phyloP scores from a whole-genome alignment of 805 yeast species.

The Saccharomycopsis fibuligera region DNA sequence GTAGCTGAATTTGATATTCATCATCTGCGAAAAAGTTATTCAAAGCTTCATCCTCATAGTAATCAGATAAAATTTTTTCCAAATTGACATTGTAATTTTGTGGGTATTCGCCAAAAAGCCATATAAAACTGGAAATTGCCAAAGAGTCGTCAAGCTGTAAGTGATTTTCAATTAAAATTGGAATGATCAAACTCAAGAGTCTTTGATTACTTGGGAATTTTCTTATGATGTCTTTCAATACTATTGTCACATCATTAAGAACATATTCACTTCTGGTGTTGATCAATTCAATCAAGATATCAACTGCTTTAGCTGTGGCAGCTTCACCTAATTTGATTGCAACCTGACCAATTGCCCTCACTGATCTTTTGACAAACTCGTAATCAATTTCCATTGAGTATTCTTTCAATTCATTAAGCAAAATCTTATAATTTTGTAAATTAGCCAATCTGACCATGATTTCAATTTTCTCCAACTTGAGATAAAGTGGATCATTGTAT shows the following conservation, averaged over 20 bases:
- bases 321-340: constrained; percentile 56
- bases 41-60: constrained; percentile 12
- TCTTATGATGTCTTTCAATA: constrained; percentile 59
- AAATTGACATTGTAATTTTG: constrained; percentile 46
- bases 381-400: constrained; percentile 83
- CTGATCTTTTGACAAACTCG: constrained; percentile 62
- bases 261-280: constrained; percentile 59
- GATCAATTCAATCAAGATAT: constrained; percentile 50
- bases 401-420: constrained; percentile 68
- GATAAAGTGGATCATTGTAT: constrained; percentile 74
- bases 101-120: constrained; percentile 70
- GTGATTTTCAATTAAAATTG: constrained; percentile 44
- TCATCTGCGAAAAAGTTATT: constrained; percentile 36
- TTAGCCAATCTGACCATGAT: constrained; percentile 61
- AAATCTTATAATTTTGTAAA: constrained; percentile 43
- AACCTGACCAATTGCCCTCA: constrained; percentile 63
- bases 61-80: constrained; percentile 28
- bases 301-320: constrained; percentile 49
- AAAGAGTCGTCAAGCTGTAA: constrained; percentile 44
- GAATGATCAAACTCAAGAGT: constrained; percentile 44
- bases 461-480: constrained; percentile 72
- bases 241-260: constrained; percentile 53
- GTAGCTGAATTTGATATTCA: constrained; percentile 55
- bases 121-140: constrained; percentile 49
- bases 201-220: constrained; percentile 50